Base-by-base conservation (phyloP, 352 stramenopile species). In the Pythium rishiriense region DNA sequence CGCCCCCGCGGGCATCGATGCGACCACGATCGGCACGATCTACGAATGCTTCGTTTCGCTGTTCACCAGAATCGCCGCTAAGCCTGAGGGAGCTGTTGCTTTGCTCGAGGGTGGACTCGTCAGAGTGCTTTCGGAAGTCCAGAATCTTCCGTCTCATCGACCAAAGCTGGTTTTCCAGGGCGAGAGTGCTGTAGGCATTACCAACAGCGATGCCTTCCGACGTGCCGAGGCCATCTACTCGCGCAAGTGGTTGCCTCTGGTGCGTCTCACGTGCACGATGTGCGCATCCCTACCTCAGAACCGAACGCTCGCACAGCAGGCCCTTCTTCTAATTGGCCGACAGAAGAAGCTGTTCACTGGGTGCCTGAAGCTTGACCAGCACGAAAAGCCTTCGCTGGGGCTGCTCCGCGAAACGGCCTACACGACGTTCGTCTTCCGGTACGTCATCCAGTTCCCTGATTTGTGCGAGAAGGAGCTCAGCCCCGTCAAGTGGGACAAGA, bases 11-110 rank as follows among this genome's bases (percentile, higher is more conserved):
- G 80, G 76, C 24, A 75, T 93, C 49, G 84, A 91, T 61, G 59
- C 75, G 2, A 75, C 79, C 22, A 91, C 85, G 12, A 84, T 93
- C 61, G 83, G 83, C 41, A 88, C 84, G 0, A 89, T 93, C 65
- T 90, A 93, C 72, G 81, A 91, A 64, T 90, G 81, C 46, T 90
- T 93, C 25, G 66, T 95, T 47, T 95, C 86, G 52, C 79, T 95
- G 21, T 92, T 93, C 33, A 70, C 75, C 0, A 80, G 82, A 11
- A 68, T 93, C 15, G 81, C 81, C 21, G 70, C 76, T 29, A 85
- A 75, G 28, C 75, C 78, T 26, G 81, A 91, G 51, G 86, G 86
- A 39, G 84, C 86, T 0, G 56, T 90, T 26, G 81, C 80, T 26
- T 53, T 95, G 21, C 48, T 95, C 10, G 83, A 93, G 77, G 81